phyloP scores from a whole-genome alignment of 2,329 filamentous ascomycete genomes.

The Paecilomyces dactylethromorphus region DNA sequence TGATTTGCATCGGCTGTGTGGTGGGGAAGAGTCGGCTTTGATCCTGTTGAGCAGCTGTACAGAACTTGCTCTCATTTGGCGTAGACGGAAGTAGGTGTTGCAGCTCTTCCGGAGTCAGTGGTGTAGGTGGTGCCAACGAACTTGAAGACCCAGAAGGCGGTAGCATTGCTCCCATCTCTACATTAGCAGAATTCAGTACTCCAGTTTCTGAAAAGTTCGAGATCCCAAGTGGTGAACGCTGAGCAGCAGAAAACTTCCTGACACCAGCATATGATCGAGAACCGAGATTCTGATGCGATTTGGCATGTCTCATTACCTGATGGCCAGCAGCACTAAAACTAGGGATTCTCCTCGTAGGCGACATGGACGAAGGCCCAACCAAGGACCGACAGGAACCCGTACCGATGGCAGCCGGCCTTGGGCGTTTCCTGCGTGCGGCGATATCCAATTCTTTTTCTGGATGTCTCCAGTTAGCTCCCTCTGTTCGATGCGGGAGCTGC shows the following conservation, averaged over 20 bases:
- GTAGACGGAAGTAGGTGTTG: slow-evolving; percentile 35
- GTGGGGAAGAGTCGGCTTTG: slow-evolving; percentile 28
- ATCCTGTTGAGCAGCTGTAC: slow-evolving; percentile 26
- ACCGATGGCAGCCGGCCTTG: slow-evolving; percentile 40
- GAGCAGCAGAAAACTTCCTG: slow-evolving; percentile 39
- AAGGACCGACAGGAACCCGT: slow-evolving; percentile 33
- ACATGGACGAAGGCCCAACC: slow-evolving; percentile 33
- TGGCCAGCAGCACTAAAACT: slow-evolving; percentile 23
- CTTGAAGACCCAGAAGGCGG: slow-evolving; percentile 28
- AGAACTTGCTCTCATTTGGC: slow-evolving; percentile 31
- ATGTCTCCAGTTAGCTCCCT: slow-evolving; percentile 25
- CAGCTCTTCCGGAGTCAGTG: slow-evolving; percentile 37
- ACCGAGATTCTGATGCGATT: slow-evolving; percentile 40
- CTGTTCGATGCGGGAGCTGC: slow-evolving; percentile 19
- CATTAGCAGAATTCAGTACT: slow-evolving; percentile 25
- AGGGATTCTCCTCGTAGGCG: slow-evolving; percentile 31
- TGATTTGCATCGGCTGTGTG: slow-evolving; percentile 34
- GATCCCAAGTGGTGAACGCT: slow-evolving; percentile 42
- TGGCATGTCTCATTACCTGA: slow-evolving; percentile 37
- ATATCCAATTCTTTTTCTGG: slow-evolving; percentile 38
- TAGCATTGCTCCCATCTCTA: slow-evolving; percentile 25
- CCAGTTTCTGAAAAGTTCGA: slow-evolving; percentile 39
- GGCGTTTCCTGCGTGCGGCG: slow-evolving; percentile 40
- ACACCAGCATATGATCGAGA: slow-evolving; percentile 39
- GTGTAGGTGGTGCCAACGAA: slow-evolving; percentile 35